A percentile compares a stretch with the other conserved stretches of the same genome.
These are phyloP conservation scores for Flaveria floridana DNA, from an alignment of 140 eudicot species.

Conservation along the genomic window DNA sequence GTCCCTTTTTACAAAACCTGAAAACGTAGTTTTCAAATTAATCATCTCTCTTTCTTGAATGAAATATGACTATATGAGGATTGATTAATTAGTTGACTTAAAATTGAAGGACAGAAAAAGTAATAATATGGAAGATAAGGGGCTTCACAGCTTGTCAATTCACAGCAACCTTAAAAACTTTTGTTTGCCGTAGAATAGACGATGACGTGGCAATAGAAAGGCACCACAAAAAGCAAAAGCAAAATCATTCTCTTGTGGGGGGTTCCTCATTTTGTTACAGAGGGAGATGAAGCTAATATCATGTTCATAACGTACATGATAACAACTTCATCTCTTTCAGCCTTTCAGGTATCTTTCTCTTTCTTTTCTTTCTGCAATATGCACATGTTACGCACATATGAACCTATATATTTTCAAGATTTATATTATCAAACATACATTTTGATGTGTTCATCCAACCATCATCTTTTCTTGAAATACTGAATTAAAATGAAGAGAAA, in stretches of 20 bases:
- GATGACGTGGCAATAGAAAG: slow-evolving; percentile 33
- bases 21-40: no score
- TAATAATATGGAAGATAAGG: slow-evolving; percentile 23
- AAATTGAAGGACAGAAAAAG: neutral
- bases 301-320: slow-evolving; percentile 12
- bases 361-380: neutral
- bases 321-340: slow-evolving; percentile 15
- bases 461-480: slow-evolving; percentile 11
- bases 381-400: no score
- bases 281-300: slow-evolving; percentile 14
- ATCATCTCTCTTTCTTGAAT: no score
- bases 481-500: neutral
- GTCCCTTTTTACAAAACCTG: no score
- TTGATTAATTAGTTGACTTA: neutral
- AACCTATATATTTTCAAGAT: neutral
- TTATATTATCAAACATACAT: neutral
- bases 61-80: neutral
- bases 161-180: slow-evolving; percentile 3
- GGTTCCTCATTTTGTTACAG: slow-evolving; percentile 22
- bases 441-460: slow-evolving; percentile 14
- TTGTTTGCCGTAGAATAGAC: slow-evolving; percentile 10
- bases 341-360: slow-evolving; percentile 14
- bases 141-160: neutral
- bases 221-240: neutral
- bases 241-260: neutral